Conservation (phyloP, 75 land plant genomes). For the Sequoiadendron giganteum region DNA sequence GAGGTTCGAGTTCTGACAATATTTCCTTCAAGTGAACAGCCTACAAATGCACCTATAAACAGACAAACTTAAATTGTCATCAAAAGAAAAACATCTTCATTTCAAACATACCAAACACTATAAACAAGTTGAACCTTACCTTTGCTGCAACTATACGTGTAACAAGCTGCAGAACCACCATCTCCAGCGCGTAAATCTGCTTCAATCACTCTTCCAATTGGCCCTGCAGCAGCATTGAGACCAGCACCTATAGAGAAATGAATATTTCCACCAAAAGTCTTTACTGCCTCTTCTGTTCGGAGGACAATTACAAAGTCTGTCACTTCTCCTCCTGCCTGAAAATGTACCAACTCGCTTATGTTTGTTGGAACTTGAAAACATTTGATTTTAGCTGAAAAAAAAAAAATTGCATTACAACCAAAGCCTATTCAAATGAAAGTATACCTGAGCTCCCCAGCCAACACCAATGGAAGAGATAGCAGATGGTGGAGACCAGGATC, state of each 20-base stretch:
- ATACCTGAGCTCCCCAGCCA: slow-evolving; percentile 98
- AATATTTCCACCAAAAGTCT: slow-evolving; percentile 72
- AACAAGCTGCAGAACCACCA: slow-evolving; percentile 91
- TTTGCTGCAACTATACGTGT: slow-evolving; percentile 97
- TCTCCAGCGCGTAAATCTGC: slow-evolving; percentile 93
- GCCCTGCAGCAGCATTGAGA: slow-evolving; percentile 86
- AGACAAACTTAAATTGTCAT: slow-evolving; percentile 1
- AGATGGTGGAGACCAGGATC: slow-evolving; percentile 98
- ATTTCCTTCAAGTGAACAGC: slow-evolving; percentile 86
- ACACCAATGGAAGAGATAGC: slow-evolving; percentile 89
- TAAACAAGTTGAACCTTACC: slow-evolving; percentile 39
- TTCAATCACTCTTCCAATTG: slow-evolving; percentile 77
- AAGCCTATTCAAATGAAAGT: not conserved
- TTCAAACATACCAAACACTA: not conserved
- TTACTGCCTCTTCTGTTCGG: slow-evolving; percentile 74
- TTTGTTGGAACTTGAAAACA: not conserved
- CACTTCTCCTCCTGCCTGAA: slow-evolving; percentile 93
- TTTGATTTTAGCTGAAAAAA: not conserved
- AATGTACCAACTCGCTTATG: not conserved
- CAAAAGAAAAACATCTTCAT: not conserved
- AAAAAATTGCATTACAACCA: not conserved
- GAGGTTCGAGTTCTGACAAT: slow-evolving; percentile 72
- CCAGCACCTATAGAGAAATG: slow-evolving; percentile 96
- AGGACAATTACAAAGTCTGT: slow-evolving; percentile 94
- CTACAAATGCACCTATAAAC: slow-evolving; percentile 84